phyloP scores from a whole-genome alignment of 148 eudicot genomes.

The Pharnaceum exiguum region DNA sequence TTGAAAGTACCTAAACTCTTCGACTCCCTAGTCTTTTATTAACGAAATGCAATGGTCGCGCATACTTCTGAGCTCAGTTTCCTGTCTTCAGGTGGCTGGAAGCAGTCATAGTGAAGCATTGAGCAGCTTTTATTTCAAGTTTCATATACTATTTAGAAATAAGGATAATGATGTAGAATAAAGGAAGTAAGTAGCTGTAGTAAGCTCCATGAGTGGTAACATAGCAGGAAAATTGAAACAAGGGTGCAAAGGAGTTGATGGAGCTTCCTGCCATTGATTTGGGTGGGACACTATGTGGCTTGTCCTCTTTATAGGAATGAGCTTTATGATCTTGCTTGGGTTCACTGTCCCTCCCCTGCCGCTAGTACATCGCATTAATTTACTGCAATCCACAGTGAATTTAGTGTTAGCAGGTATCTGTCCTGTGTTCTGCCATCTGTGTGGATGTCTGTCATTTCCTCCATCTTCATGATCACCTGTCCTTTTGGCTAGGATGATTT shows the following conservation, averaged over 20 bases:
- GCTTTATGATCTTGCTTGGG: too few relatives aligned
- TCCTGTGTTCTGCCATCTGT: too few relatives aligned
- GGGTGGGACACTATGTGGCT: too few relatives aligned
- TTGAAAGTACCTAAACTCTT: conserved; percentile 29
- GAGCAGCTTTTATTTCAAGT: conserved; percentile 23
- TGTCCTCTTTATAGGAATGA: too few relatives aligned
- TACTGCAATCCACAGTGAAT: too few relatives aligned
- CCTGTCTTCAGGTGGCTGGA: conserved; percentile 28
- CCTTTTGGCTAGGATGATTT: too few relatives aligned
- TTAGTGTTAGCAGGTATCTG: too few relatives aligned
- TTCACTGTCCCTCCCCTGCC: too few relatives aligned
- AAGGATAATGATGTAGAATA: conserved; percentile 6
- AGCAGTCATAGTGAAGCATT: conserved; percentile 40
- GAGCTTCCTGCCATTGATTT: background rate
- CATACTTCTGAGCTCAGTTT: conserved; percentile 19
- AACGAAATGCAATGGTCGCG: conserved; percentile 12
- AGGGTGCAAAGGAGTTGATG: background rate
- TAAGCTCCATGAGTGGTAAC: conserved; percentile 17
- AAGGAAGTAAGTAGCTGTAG: conserved; percentile 6
- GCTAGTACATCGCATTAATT: too few relatives aligned
- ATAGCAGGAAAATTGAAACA: background rate
- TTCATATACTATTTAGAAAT: background rate
- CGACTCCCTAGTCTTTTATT: conserved; percentile 29
- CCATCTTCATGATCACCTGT: too few relatives aligned
- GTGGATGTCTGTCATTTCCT: too few relatives aligned